phyloP scores from a whole-genome alignment of 805 yeast species.

The Metschnikowia kofuensis region DNA sequence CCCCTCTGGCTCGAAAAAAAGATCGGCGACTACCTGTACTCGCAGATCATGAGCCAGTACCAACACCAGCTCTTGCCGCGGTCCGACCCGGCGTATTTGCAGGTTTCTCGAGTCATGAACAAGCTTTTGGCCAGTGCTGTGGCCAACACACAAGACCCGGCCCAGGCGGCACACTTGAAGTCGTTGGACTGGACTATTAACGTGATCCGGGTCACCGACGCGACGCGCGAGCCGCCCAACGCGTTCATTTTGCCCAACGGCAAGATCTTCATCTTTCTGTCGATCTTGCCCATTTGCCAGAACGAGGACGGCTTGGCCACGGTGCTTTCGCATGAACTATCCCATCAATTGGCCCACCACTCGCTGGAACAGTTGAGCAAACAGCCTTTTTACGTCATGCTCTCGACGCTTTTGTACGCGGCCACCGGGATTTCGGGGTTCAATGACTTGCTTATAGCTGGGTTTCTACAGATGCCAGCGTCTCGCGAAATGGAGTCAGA shows the following conservation, averaged over 20 bases:
- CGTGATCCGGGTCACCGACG: slow-evolving; percentile 54
- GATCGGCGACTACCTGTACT: slow-evolving; percentile 64
- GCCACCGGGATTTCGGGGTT: slow-evolving; percentile 58
- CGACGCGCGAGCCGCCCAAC: slow-evolving; percentile 77
- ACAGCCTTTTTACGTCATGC: slow-evolving; percentile 63
- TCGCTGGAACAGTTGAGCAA: slow-evolving; percentile 78
- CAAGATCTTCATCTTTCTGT: slow-evolving; percentile 83
- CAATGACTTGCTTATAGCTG: slow-evolving; percentile 50
- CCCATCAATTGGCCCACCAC: slow-evolving; percentile 93
- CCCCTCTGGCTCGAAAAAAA: slow-evolving; percentile 60
- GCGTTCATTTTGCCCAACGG: slow-evolving; percentile 97
- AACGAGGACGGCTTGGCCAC: slow-evolving; percentile 95
- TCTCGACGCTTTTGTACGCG: slow-evolving; percentile 53
- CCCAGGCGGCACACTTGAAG: slow-evolving; percentile 36
- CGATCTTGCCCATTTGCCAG: slow-evolving; percentile 71
- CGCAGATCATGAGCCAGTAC: slow-evolving; percentile 56
- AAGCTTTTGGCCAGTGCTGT: slow-evolving; percentile 60
- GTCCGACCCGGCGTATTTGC: slow-evolving; percentile 54
- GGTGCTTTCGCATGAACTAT: slow-evolving; percentile 87
- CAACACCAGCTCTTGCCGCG: slow-evolving; percentile 54
- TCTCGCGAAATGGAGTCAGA: slow-evolving; percentile 93
- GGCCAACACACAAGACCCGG: slow-evolving; percentile 26
- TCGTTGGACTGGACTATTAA: slow-evolving; percentile 72
- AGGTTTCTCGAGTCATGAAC: slow-evolving; percentile 61
- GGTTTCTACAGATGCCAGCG: slow-evolving; percentile 73